These are phyloP conservation scores for Luffa aegyptiaca DNA, from an alignment of 306 rosid genomes.

Conservation along the genomic window DNA sequence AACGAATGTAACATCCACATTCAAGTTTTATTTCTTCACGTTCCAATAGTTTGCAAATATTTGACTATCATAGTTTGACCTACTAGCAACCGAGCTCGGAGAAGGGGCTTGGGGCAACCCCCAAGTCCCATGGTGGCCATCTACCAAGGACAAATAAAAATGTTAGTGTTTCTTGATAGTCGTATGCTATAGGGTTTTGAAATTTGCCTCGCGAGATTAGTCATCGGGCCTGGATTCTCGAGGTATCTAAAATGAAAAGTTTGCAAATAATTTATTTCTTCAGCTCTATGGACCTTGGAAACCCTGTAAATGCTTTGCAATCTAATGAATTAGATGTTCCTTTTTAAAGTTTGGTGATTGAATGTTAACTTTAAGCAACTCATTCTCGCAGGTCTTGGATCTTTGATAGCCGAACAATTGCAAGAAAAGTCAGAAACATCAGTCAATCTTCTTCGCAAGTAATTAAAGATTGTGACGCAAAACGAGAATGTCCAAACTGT, in stretches of 20 bases:
- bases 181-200: not conserved
- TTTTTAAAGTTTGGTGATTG: not conserved
- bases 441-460: slow-evolving; percentile 33
- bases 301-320: not conserved
- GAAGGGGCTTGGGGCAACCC: too few relatives aligned
- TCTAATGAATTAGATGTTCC: not conserved
- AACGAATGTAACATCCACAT: not conserved
- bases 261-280: not conserved
- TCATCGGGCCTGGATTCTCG: not conserved
- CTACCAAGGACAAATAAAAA: too few relatives aligned
- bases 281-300: not conserved
- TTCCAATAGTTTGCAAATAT: not conserved
- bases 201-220: not conserved
- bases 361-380: slow-evolving; percentile 4
- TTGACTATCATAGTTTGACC: too few relatives aligned
- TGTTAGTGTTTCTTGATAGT: not conserved
- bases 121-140: too few relatives aligned
- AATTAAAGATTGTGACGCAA: slow-evolving; percentile 65
- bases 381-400: slow-evolving; percentile 66
- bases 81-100: too few relatives aligned
- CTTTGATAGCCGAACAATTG: slow-evolving; percentile 55
- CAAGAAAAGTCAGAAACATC: slow-evolving; percentile 65
- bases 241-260: not conserved
- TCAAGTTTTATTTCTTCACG: not conserved
- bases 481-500: slow-evolving; percentile 80